phyloP scores from a whole-genome alignment of 257 asterid genomes.

The Solanum raphanifolium region DNA sequence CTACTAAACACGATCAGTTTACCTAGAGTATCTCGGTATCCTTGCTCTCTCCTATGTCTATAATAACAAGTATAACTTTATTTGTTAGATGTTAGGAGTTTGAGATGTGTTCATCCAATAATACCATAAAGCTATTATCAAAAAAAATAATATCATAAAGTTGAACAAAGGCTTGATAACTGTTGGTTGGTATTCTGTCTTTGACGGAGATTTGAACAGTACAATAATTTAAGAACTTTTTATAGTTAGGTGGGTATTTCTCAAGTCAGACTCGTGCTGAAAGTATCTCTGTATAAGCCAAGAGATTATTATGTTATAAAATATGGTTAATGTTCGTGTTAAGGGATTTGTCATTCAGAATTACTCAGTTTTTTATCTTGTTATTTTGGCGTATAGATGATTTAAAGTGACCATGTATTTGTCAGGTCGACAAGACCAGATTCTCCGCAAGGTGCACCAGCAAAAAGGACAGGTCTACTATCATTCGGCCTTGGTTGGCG shows the following conservation, averaged over 20 bases:
- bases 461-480: slow-evolving; percentile 44
- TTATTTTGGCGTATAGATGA: not conserved
- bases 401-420: not conserved
- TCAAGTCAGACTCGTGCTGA: not conserved
- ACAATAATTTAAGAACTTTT: not conserved
- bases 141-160: not conserved
- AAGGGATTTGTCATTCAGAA: not conserved
- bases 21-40: not conserved
- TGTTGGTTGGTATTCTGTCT: not conserved
- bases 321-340: not conserved
- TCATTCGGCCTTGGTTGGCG: slow-evolving; percentile 82
- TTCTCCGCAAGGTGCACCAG: slow-evolving; percentile 24
- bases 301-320: not conserved
- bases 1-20: not conserved
- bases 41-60: not conserved
- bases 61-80: not conserved
- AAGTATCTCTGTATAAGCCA: not conserved
- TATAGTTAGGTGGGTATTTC: not conserved
- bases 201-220: not conserved
- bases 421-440: slow-evolving; percentile 25
- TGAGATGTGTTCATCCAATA: not conserved
- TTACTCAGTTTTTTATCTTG: not conserved
- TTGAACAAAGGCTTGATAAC: not conserved
- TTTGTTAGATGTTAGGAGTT: not conserved
- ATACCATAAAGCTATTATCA: not conserved